Evolutionary conservation across 192 early-diverging fungal species (phyloP).

Genomic region (Backusella psychrophila): DNA sequence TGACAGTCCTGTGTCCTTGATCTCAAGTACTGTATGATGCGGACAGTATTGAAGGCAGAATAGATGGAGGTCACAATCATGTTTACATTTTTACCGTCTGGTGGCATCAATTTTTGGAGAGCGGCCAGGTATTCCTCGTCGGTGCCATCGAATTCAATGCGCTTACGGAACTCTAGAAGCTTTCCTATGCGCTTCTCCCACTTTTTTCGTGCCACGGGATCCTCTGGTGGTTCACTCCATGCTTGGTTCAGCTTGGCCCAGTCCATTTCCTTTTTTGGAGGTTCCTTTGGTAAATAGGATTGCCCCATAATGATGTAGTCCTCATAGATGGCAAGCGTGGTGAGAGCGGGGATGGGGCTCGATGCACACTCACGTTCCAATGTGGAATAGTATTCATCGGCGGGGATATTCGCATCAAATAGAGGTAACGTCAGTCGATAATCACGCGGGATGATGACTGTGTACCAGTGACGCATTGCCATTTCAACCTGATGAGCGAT

Average conservation of each 20-base stretch:
- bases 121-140: background rate
- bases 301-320: conserved; percentile 8
- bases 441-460: background rate
- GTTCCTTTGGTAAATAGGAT: conserved; percentile 7
- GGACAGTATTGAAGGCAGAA: conserved; percentile 4
- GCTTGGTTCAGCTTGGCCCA: background rate
- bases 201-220: background rate
- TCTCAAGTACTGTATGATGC: conserved; percentile 7
- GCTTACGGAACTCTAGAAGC: background rate
- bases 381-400: background rate
- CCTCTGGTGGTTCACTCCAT: background rate
- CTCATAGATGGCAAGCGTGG: conserved; percentile 3
- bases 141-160: conserved; percentile 7
- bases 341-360: conserved; percentile 1
- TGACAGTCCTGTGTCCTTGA: background rate
- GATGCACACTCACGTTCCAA: conserved; percentile 12
- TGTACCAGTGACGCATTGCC: conserved; percentile 15
- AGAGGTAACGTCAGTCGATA: conserved; percentile 4
- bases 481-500: conserved; percentile 8
- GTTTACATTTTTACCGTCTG: background rate
- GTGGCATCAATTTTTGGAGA: background rate
- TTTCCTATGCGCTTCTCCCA: background rate
- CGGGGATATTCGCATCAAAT: background rate
- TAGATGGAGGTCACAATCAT: background rate
- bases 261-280: background rate